phyloP scores from a whole-genome alignment of 108 stramenopile genomes.

The Pseudonitzschia multistriata region DNA sequence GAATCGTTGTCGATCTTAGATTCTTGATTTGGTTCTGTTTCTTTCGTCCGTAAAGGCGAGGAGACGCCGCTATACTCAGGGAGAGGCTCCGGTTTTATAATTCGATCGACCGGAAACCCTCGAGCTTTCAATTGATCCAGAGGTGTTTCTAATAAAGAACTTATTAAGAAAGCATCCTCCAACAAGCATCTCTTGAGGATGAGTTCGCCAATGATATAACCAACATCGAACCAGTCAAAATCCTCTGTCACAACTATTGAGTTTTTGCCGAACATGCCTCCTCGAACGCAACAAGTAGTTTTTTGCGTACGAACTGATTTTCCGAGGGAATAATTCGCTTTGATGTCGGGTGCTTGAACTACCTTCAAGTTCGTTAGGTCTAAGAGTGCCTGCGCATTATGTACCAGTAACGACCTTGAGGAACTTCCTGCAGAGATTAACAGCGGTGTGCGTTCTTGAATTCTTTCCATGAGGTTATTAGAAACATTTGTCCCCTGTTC shows the following conservation, averaged over 20 bases:
- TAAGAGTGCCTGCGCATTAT: slow-evolving; percentile 50
- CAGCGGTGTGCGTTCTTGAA: slow-evolving; percentile 63
- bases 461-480: slow-evolving; percentile 44
- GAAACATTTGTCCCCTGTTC: slow-evolving; percentile 40
- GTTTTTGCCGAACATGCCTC: slow-evolving; percentile 24
- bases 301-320: slow-evolving; percentile 33
- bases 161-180: slow-evolving; percentile 75
- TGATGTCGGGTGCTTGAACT: slow-evolving; percentile 45
- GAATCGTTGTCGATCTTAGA: neutral
- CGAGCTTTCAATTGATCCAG: slow-evolving; percentile 61
- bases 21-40: neutral
- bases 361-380: slow-evolving; percentile 46
- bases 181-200: slow-evolving; percentile 72
- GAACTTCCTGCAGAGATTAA: slow-evolving; percentile 67
- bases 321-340: slow-evolving; percentile 62
- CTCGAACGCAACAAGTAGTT: slow-evolving; percentile 59
- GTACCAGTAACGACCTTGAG: slow-evolving; percentile 60
- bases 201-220: slow-evolving; percentile 62
- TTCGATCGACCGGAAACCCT: slow-evolving; percentile 77
- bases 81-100: slow-evolving; percentile 44
- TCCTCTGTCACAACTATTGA: slow-evolving; percentile 50
- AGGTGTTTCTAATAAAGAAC: slow-evolving; percentile 66
- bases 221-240: slow-evolving; percentile 80
- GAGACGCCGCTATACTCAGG: slow-evolving; percentile 21
- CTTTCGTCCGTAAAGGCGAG: neutral